A percentile compares a stretch with the other conserved stretches of the same genome.
Evolutionary conservation across 2,329 filamentous ascomycete species (phyloP).

Genomic region (Cytospora paraplurivora): DNA sequence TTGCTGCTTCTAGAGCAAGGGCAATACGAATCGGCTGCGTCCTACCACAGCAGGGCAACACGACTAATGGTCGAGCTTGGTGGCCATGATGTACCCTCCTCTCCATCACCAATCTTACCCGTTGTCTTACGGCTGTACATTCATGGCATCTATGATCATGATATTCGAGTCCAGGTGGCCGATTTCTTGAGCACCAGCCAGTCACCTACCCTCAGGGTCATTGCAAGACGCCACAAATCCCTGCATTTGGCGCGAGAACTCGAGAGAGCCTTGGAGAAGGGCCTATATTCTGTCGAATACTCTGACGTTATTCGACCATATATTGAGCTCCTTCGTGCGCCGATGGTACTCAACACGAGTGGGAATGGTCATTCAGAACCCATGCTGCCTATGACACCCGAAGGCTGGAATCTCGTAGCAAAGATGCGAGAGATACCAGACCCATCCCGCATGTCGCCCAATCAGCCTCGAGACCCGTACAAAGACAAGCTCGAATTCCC

Average conservation of each 20-base stretch:
- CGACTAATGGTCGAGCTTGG: constrained; percentile 43
- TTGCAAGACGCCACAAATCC: constrained; percentile 54
- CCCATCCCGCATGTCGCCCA: constrained; percentile 52
- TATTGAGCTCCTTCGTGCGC: constrained; percentile 50
- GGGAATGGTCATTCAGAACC: constrained; percentile 35
- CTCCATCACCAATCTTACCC: constrained; percentile 32
- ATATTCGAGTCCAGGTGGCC: constrained; percentile 48
- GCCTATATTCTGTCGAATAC: constrained; percentile 46
- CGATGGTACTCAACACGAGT: constrained; percentile 35
- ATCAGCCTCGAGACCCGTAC: constrained; percentile 57
- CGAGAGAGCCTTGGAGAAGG: constrained; percentile 53
- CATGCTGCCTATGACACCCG: constrained; percentile 43
- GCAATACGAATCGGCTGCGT: constrained; percentile 51
- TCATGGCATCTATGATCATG: constrained; percentile 51
- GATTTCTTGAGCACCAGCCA: constrained; percentile 37
- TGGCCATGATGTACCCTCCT: constrained; percentile 31
- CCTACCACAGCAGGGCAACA: constrained; percentile 52
- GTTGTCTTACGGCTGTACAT: constrained; percentile 50
- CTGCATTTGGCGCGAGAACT: constrained; percentile 60
- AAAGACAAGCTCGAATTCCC: constrained; percentile 73
- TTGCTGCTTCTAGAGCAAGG: constrained; percentile 56
- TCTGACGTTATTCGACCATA: constrained; percentile 49
- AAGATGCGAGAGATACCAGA: constrained; percentile 50
- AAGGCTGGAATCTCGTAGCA: constrained; percentile 41
- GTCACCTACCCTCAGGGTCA: constrained; percentile 41